Evolutionary conservation across 2,329 filamentous ascomycete genomes (phyloP).

Genomic region (Ceratocystis alfenasii): DNA sequence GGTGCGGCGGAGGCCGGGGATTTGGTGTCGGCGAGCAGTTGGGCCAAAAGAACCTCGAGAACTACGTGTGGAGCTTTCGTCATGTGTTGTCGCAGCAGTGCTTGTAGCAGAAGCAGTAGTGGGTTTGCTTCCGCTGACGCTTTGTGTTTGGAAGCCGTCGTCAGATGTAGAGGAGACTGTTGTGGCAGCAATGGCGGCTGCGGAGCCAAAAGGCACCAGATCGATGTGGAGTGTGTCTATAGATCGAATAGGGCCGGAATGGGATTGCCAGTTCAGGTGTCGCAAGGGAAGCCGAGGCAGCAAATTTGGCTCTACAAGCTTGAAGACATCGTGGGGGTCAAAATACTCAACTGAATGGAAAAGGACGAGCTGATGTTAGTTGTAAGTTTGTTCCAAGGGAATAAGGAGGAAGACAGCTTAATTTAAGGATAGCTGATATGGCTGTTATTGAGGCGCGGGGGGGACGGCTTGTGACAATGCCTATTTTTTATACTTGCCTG

Average conservation of each 20-base stretch:
- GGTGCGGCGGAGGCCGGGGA: constrained; percentile 81
- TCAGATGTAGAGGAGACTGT: constrained; percentile 33
- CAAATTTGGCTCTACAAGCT: constrained; percentile 65
- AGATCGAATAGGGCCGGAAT: constrained; percentile 77
- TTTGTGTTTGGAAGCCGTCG: constrained; percentile 51
- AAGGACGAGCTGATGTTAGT: neutral
- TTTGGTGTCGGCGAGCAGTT: constrained; percentile 70
- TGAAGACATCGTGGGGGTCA: constrained; percentile 82
- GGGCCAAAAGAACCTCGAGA: constrained; percentile 27
- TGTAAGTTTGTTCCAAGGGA: constrained; percentile 22
- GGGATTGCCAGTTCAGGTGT: constrained; percentile 95
- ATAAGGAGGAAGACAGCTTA: constrained; percentile 6
- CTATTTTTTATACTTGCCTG: constrained; percentile 39
- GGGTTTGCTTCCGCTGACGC: constrained; percentile 33
- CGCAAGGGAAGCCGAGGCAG: constrained; percentile 69
- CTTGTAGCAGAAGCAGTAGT: constrained; percentile 30
- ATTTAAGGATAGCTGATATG: neutral
- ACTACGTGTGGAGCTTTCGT: constrained; percentile 23
- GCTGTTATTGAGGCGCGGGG: neutral
- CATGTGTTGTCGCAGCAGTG: constrained; percentile 30
- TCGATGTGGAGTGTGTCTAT: constrained; percentile 90
- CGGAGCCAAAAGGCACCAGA: constrained; percentile 52
- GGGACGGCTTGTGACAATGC: neutral
- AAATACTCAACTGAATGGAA: constrained; percentile 70
- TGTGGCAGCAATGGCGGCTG: constrained; percentile 32